A percentile compares a stretch with the other conserved stretches of the same genome.
phyloP scores from a whole-genome alignment of 345 rosid genomes.

The Combretum micranthum region DNA sequence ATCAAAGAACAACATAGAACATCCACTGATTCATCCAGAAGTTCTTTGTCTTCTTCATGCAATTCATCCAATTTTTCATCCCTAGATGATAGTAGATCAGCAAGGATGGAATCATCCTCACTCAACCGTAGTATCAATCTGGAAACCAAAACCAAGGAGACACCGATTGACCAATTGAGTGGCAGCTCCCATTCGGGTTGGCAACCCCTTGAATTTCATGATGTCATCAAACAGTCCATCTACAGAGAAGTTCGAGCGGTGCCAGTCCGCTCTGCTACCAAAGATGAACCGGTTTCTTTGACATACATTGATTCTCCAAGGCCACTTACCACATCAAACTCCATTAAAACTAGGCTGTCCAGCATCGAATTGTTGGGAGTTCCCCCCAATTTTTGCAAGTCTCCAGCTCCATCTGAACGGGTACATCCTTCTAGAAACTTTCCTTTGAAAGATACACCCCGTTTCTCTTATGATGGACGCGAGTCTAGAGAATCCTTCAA shows the following conservation, averaged over 20 bases:
- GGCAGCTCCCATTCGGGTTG: slow-evolving; percentile 23
- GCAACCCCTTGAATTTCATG: slow-evolving; percentile 40
- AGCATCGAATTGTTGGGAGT: slow-evolving; percentile 35
- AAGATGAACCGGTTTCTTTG: slow-evolving; percentile 26
- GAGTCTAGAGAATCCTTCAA: slow-evolving; percentile 44
- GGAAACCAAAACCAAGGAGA: slow-evolving; percentile 17
- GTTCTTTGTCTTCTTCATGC: slow-evolving; percentile 67
- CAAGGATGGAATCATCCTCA: slow-evolving; percentile 38
- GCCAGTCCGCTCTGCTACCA: slow-evolving; percentile 26
- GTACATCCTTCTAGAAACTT: slow-evolving; percentile 27
- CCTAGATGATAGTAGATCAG: slow-evolving; percentile 41
- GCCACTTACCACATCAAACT: slow-evolving; percentile 41
- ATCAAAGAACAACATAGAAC: slow-evolving; percentile 44
- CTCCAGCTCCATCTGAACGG: slow-evolving; percentile 25
- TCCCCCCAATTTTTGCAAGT: slow-evolving; percentile 27
- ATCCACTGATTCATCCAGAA: slow-evolving; percentile 63
- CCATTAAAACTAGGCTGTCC: slow-evolving; percentile 35
- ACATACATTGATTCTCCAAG: slow-evolving; percentile 64
- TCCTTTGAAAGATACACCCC: slow-evolving; percentile 49
- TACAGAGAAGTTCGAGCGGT: slow-evolving; percentile 52
- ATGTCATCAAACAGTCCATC: slow-evolving; percentile 52
- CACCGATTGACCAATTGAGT: slow-evolving; percentile 21
- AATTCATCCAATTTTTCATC: slow-evolving; percentile 73
- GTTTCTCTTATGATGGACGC: slow-evolving; percentile 84
- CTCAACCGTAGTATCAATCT: slow-evolving; percentile 21